Base-by-base conservation (phyloP, 805 yeast genomes). In the Yueomyces sinensis region DNA sequence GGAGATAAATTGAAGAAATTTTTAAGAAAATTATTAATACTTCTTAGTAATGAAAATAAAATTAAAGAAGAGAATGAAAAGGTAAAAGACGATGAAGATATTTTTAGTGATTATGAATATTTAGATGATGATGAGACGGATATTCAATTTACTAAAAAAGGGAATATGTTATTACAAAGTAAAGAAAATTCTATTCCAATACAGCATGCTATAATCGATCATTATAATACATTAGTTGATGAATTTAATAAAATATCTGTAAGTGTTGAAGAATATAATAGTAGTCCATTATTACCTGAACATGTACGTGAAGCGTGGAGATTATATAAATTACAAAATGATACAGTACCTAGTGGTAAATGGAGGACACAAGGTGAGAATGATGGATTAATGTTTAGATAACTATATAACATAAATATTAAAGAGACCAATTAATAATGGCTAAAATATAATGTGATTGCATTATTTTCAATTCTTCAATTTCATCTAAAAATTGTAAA, bases 291-390 rank as follows among this genome's bases (percentile, higher is more conserved):
- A 31, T 63, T 73, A 24, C 94, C 96, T 0, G 86, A 82, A 40
- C 93, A 87, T 50, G 66, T 87, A 20, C 59, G 93, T 33, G 94
- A 84, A 46, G 95, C 95, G 1, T 82, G 93, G 89, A 63, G 93
- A 44, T 54, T 80, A 32, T 80, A 76, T 44, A 74, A 72, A 43
- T 42, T 67, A 30, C 94, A 86, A 47, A 72, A 69, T 34, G 75
- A 78, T 23, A 68, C 75, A 3, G 68, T 74, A 1, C 74, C 81
- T 5, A 62, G 64, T 9, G 69, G 77, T 2, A 72, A 73, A 35
- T 80, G 87, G 83, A 63, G 87, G 37, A 55, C 66, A 6, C 82
- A 79, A 49, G 83, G 83, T 13, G 81, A 71, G 32, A 72, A 76
- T 2, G 80, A 76, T 46, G 89, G 89, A 1, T 53, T 67, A 52